Evolutionary conservation across 495 filamentous ascomycete genomes (phyloP), one percentile per base, ranked within the genome.

Genomic region (Chaetomium cochliodes): DNA sequence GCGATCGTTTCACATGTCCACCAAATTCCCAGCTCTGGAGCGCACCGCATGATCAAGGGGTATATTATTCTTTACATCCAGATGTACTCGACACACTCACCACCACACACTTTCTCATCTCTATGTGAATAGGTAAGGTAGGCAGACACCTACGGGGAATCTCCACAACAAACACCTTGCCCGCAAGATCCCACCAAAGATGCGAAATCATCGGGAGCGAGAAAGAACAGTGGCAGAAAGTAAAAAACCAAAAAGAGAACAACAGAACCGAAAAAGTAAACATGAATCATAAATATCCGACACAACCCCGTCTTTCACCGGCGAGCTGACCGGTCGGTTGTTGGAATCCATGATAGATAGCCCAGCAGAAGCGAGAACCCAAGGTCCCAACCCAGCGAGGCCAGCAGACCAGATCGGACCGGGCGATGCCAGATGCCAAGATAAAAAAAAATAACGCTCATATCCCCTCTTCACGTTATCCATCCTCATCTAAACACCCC

Each of bases 401-500:
- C 13, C 41, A 18, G 13, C 41, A 44, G 41, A 44, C 13, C 16
- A 44, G 41, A 44, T 44, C 41, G 13, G 13, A 18, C 41, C 16
- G 13, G 13, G 41, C 41, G 33, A 37, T 37, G 33, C 33, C 33
- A 37, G 33, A 37, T 37, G 33, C 33, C 33, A 37, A 37, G 33
- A 8, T 37, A 37, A 9, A 37, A 37, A 37, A 9, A 37, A 37
- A 37, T 5, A 37, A 37, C 5, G 33, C 33, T 37, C 33, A 37
- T 18, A 15, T 18, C 41, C 41, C 41, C 6, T 18, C 2, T 18
- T 11, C 41, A 2, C 28, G 28, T 2, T 30, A 16, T 18, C 33
- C 41, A 18, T 44, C 39, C 39, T 5, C 65, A 18, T 46, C 23
- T 80, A 86, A 58, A 86, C 83, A 57, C 83, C 83, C 69, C 91